phyloP scores from a whole-genome alignment of 306 rosid species.

The Pterocarpus santalinus region DNA sequence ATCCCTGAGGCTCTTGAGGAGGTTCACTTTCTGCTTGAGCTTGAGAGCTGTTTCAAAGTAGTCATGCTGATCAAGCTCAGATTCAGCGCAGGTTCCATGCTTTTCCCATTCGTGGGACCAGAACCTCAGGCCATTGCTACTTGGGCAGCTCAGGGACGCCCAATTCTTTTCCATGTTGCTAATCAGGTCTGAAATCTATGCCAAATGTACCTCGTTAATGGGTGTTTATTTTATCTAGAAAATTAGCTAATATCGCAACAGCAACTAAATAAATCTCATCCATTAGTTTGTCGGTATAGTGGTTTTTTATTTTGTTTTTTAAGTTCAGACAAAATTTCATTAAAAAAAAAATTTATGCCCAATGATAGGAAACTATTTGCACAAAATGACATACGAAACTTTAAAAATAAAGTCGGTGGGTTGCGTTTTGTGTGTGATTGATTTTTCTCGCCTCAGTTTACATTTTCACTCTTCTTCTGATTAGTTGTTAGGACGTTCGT shows the following conservation, averaged over 20 bases:
- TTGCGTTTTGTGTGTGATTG: too few species aligned
- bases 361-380: too few species aligned
- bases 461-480: too few species aligned
- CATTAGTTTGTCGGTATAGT: neutral
- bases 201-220: neutral
- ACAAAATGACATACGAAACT: too few species aligned
- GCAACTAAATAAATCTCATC: too few species aligned
- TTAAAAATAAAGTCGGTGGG: too few species aligned
- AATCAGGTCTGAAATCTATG: constrained; percentile 65
- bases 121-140: constrained; percentile 77
- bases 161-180: constrained; percentile 61
- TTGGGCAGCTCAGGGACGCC: constrained; percentile 92
- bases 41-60: constrained; percentile 76
- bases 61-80: constrained; percentile 69
- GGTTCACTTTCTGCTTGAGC: constrained; percentile 64
- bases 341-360: too few species aligned
- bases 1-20: constrained; percentile 58
- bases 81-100: constrained; percentile 85
- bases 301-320: neutral
- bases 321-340: too few species aligned
- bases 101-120: constrained; percentile 96
- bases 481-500: too few species aligned
- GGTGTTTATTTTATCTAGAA: neutral
- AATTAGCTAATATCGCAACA: neutral
- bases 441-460: too few species aligned